Conservation (phyloP, 768 basidiomycete species). For the Dictyophora rubrovolvata region DNA sequence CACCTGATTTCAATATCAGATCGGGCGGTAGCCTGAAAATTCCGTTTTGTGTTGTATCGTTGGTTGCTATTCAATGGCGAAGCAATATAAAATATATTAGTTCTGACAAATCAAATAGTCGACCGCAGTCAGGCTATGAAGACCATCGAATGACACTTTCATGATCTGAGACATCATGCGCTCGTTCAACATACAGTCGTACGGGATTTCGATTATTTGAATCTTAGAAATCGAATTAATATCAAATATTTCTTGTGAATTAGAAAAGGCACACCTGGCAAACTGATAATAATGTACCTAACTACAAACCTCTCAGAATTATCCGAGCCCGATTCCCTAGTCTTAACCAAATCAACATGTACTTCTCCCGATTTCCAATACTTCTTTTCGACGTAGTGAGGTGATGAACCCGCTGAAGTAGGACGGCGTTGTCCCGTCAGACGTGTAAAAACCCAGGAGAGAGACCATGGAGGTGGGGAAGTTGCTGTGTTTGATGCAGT, state of each 20-base stretch:
- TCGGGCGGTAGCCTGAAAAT: no score
- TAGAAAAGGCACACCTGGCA: constrained; percentile 31
- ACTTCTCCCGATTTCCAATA: constrained; percentile 68
- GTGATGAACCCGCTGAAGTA: constrained; percentile 19
- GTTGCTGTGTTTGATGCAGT: neutral
- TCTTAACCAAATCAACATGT: constrained; percentile 68
- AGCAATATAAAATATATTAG: neutral
- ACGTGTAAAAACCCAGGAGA: constrained; percentile 62
- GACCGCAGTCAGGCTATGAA: neutral
- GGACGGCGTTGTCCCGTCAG: constrained; percentile 32
- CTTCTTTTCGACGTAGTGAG: constrained; percentile 27
- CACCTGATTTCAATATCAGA: no score
- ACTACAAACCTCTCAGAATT: neutral
- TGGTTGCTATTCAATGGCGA: no score
- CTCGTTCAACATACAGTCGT: constrained; percentile 62
- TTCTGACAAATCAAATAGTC: neutral
- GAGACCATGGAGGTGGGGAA: constrained; percentile 26
- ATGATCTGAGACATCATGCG: constrained; percentile 55
- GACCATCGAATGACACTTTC: constrained; percentile 61
- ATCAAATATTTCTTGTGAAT: constrained; percentile 37
- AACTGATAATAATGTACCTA: neutral
- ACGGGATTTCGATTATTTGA: constrained; percentile 52
- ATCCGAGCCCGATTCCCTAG: constrained; percentile 19
- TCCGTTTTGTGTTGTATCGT: no score
- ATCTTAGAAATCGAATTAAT: constrained; percentile 26